Base-by-base conservation (phyloP, 2,329 filamentous ascomycete species). In the Trichophyton schoenleinii region DNA sequence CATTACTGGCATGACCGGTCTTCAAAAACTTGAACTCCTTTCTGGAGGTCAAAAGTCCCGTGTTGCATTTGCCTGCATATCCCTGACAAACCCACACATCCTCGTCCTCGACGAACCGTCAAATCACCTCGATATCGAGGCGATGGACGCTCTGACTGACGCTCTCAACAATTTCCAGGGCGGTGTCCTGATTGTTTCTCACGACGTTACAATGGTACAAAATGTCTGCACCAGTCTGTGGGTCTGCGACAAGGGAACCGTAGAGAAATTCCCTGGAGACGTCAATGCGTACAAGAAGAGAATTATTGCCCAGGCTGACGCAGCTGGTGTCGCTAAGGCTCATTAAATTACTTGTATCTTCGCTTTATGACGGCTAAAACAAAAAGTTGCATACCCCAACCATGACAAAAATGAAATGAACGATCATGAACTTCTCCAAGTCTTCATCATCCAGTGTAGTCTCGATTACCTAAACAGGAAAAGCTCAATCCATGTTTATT, bases 141-240 rank as follows among this genome's bases (percentile, higher is more conserved):
- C 94, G 66, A 96, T 99, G 94, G 94, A 99, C 74, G 92, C 94
- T 9, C 80, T 99, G 59, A 87, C 89, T 3, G 85, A 87, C 34
- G 94, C 94, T 15, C 79, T 99, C 67, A 82, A 85, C 67, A 83
- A 86, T 66, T 99, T 97, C 78, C 83, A 95, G 77, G 94, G 94
- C 64, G 94, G 94, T 73, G 91, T 99, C 61, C 79, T 99, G 69
- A 97, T 99, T 91, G 94, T 99, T 62, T 95, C 89, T 70, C 94
- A 99, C 87, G 94, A 99, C 72, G 94, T 99, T 60, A 97, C 94
- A 0, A 96, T 99, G 90, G 75, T 99, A 74, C 91, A 96, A 79
- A 95, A 88, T 60, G 94, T 99, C 42, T 99, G 94, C 76, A 94
- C 81, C 58, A 94, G 87, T 72, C 77, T 99, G 70, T 99, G 94